phyloP scores from a whole-genome alignment of 2,329 filamentous ascomycete genomes.

The Aspergillus sojae region DNA sequence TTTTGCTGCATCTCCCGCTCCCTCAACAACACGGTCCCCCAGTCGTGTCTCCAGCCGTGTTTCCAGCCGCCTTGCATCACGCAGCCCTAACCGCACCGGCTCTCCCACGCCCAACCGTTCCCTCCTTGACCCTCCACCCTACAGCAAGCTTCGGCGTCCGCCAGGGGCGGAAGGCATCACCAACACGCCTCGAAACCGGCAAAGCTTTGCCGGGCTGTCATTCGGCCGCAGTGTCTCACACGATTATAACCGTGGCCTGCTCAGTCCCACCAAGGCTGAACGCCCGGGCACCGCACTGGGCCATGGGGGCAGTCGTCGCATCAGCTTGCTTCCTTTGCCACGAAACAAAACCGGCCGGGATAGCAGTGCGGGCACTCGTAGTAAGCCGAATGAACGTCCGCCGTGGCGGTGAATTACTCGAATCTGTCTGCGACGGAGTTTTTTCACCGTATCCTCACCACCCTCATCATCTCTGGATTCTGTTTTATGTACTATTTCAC shows the following conservation, averaged over 20 bases:
- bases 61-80: constrained; percentile 35
- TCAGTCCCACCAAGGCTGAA: constrained; percentile 31
- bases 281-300: constrained; percentile 45
- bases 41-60: constrained; percentile 43
- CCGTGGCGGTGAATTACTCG: constrained; percentile 36
- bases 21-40: constrained; percentile 30
- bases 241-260: constrained; percentile 20
- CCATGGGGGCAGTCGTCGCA: constrained; percentile 40
- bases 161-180: constrained; percentile 23
- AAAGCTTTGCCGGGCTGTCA: constrained; percentile 40
- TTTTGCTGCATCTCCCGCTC: constrained; percentile 43
- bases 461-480: constrained; percentile 16
- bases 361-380: constrained; percentile 25
- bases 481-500: constrained; percentile 9
- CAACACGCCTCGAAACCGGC: constrained; percentile 39
- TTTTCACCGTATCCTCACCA: not conserved
- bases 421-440: not conserved
- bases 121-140: constrained; percentile 45
- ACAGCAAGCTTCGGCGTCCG: constrained; percentile 42
- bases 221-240: constrained; percentile 34
- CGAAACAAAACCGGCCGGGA: constrained; percentile 34
- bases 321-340: constrained; percentile 45
- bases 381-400: constrained; percentile 36
- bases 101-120: constrained; percentile 32
- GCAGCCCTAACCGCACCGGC: constrained; percentile 31